Evolutionary conservation across 805 yeast genomes (phyloP).

Genomic region (Kluyveromyces siamensis): DNA sequence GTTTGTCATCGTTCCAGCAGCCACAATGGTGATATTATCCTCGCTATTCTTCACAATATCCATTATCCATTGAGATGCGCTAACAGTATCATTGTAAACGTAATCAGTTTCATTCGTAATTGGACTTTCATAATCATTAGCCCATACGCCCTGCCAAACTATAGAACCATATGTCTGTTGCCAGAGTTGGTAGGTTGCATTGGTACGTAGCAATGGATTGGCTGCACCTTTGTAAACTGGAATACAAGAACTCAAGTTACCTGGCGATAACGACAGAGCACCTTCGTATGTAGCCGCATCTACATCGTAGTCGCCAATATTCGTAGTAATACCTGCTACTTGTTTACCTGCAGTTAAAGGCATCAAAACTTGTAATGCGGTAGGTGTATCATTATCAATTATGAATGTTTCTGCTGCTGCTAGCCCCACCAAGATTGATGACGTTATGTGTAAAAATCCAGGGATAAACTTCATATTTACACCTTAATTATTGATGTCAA

Average conservation of each 20-base stretch:
- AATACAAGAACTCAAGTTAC: conserved; percentile 31
- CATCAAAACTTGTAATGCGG: conserved; percentile 30
- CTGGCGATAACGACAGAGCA: conserved; percentile 22
- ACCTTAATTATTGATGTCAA: no score
- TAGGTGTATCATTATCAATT: conserved; percentile 35
- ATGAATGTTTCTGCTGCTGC: conserved; percentile 28
- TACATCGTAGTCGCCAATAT: conserved; percentile 34
- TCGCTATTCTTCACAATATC: conserved; percentile 32
- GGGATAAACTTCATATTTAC: background rate
- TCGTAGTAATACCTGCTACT: conserved; percentile 32
- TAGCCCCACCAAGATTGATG: background rate
- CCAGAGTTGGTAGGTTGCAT: conserved; percentile 34
- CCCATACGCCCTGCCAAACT: conserved; percentile 36
- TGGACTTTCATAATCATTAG: conserved; percentile 19
- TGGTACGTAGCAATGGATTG: conserved; percentile 31
- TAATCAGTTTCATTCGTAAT: conserved; percentile 18
- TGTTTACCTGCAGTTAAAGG: conserved; percentile 34
- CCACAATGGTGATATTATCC: conserved; percentile 30
- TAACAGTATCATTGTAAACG: conserved; percentile 21
- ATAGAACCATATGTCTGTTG: conserved; percentile 31
- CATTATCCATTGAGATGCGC: conserved; percentile 34
- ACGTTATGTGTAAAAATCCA: background rate
- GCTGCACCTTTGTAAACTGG: conserved; percentile 33
- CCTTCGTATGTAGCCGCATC: conserved; percentile 31
- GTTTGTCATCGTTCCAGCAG: conserved; percentile 37